A percentile compares a stretch with the other conserved stretches of the same genome.
These are phyloP conservation scores for Xylaria arbuscula DNA, from an alignment of 2,329 filamentous ascomycete species.

Conservation along the genomic window DNA sequence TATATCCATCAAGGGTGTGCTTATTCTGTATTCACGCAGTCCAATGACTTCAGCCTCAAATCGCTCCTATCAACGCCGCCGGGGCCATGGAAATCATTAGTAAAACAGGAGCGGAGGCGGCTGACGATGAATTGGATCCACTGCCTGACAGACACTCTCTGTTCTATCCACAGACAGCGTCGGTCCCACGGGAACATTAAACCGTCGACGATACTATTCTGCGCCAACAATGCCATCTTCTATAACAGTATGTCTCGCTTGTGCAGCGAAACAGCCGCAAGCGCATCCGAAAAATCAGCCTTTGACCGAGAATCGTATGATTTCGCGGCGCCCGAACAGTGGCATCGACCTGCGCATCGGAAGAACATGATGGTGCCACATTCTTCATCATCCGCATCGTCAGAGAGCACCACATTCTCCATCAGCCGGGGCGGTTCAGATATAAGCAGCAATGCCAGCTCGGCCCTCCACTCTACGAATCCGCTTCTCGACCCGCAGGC, in stretches of 20 bases:
- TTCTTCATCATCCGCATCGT: conserved; percentile 45
- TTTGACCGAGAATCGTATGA: conserved; percentile 78
- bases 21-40: conserved; percentile 74
- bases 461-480: conserved; percentile 54
- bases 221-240: conserved; percentile 72
- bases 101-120: conserved; percentile 68
- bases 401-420: conserved; percentile 52
- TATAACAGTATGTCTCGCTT: conserved; percentile 71
- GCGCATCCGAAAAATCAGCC: conserved; percentile 56
- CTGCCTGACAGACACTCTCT: conserved; percentile 75
- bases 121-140: conserved; percentile 79
- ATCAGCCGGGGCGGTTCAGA: conserved; percentile 52
- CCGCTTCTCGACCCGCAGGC: conserved; percentile 64
- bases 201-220: conserved; percentile 76
- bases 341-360: conserved; percentile 58
- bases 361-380: conserved; percentile 46
- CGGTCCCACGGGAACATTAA: conserved; percentile 75
- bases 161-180: conserved; percentile 73
- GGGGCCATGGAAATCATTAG: conserved; percentile 68
- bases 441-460: conserved; percentile 48
- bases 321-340: conserved; percentile 77
- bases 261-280: conserved; percentile 56
- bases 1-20: conserved; percentile 73
- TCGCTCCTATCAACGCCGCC: conserved; percentile 74
- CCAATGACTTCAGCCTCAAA: conserved; percentile 73